Base-by-base conservation (phyloP, 1,139 yeast genomes). In the Scheffersomyces parashehatae region DNA sequence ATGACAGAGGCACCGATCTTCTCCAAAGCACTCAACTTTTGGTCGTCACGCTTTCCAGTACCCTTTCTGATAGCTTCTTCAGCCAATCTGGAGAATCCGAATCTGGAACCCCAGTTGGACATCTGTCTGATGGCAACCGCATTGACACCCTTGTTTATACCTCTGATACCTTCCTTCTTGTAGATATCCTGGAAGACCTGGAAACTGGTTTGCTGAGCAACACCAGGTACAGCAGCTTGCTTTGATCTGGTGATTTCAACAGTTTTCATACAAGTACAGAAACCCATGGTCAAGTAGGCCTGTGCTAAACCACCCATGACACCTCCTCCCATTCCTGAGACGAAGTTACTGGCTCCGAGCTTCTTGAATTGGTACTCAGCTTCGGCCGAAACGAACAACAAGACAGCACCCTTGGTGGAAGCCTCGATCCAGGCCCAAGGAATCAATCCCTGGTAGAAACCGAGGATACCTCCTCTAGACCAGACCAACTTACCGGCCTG, bases 401-500 rank as follows among this genome's bases (percentile, higher is more conserved):
- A 75, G n/a, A 91, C 97, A 3, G 98, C 98, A 63, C 99, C 99
- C 66, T 93, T 93, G 37, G 99, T 93, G 16, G 96, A 87, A n/a
- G 97, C 99, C 68, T 93, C 99, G 55, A 93, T 87, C 97, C 98
- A 91, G 2, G 98, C 99, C 99, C 99, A 93, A 35, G 99, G 99
- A 52, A 93, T 91, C 64, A 93, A 77, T 24, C 99, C 99, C 65
- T 93, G 99, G 71, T 91, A 93, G 69, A 91, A 93, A 0, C 97
- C 99, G 28, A 81, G 65, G 20, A 85, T 58, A 42, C 98, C 99
- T 50, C 99, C 99, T 60, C 99, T 83, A 24, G 93, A 78, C 93
- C 95, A 89, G 46, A 93, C 93, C 41, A 83, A 76, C 49, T 77
- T 77, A 41, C 85, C 77, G 24, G 97, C 88, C 53, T 82, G 83